Base-by-base conservation (phyloP, 257 asterid species). In the Solanum rostratum region DNA sequence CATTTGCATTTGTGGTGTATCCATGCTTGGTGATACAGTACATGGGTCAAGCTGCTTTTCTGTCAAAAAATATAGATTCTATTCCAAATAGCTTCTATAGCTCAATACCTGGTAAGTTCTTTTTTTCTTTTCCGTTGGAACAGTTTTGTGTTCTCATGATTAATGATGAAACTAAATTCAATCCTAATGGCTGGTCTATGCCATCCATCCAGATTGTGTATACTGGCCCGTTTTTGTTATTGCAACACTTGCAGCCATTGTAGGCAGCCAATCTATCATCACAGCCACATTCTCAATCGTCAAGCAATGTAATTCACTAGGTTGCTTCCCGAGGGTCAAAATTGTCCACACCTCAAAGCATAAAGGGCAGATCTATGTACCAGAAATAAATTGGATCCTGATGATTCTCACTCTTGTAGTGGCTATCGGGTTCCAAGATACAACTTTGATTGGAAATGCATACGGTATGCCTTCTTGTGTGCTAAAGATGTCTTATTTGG, bases 41-140 rank as follows among this genome's bases (percentile, higher is more conserved):
- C 89, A 93, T 95, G 97, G 99, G 99, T 70, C 99, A 96, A 88
- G 99, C 99, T 85, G 98, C 99, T 80, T 96, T 85, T 89, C 95
- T 96, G 43, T 92, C 99, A 1, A 93, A 92, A 91, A 89, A 96
- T 83, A 85, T 91, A 43, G 7, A 84, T 45, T 90, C 93, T 14
- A 87, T 92, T 78, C 90, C 91, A 41, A 87, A 89, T 82, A 86
- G 95, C 90, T 96, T 95, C 92, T 96, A 96, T 39, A 92, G 84
- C 66, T 95, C 99, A 16, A 84, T 96, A 73, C 99, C 99, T 50
- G 93, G 99, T 96, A 86, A 86, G 93, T 91, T 87, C 85, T 81
- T 13, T 70, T 52, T 50, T 8, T 6, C 3, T 57, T 29, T 73
- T 74, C 4, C 39, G 39, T 33, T 74, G 74, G 18, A 20, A 43